Percentiles rank a stretch among this genome's conserved stretches.
phyloP scores from a whole-genome alignment of 2,329 filamentous ascomycete species.

The Penicillium sp. region DNA sequence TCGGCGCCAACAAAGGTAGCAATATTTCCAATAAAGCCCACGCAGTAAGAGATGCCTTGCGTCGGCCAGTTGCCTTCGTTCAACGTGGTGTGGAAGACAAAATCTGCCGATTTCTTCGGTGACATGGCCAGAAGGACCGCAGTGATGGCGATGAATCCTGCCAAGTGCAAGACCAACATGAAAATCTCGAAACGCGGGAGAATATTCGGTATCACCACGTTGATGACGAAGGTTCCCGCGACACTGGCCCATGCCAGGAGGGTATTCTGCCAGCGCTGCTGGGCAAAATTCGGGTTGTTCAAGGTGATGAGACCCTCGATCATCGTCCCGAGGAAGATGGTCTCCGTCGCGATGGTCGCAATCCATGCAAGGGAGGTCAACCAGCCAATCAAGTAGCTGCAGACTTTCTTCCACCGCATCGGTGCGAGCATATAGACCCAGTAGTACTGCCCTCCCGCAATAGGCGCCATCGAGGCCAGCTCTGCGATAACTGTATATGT shows the following conservation, averaged over 20 bases:
- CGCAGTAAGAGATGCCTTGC: slow-evolving; percentile 40
- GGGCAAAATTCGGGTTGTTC: slow-evolving; percentile 42
- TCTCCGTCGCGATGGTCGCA: slow-evolving; percentile 48
- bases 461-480: slow-evolving; percentile 53
- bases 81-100: slow-evolving; percentile 38
- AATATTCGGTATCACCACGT: slow-evolving; percentile 46
- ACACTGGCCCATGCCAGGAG: slow-evolving; percentile 46
- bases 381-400: slow-evolving; percentile 52
- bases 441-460: slow-evolving; percentile 52
- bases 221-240: slow-evolving; percentile 47
- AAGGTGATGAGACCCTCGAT: slow-evolving; percentile 47
- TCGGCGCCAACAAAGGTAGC: slow-evolving; percentile 41
- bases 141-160: slow-evolving; percentile 52
- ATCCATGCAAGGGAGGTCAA: slow-evolving; percentile 50
- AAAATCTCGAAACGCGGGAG: slow-evolving; percentile 48
- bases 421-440: slow-evolving; percentile 54
- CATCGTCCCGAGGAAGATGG: slow-evolving; percentile 47
- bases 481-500: slow-evolving; percentile 54
- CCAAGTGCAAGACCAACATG: slow-evolving; percentile 49
- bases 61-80: slow-evolving; percentile 42
- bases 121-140: slow-evolving; percentile 40
- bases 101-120: slow-evolving; percentile 32
- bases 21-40: slow-evolving; percentile 40
- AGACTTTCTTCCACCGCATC: slow-evolving; percentile 43
- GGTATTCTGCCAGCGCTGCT: slow-evolving; percentile 46